Conservation (phyloP, 2,329 filamentous ascomycete species). For the Dothideomycetidae sp. region DNA sequence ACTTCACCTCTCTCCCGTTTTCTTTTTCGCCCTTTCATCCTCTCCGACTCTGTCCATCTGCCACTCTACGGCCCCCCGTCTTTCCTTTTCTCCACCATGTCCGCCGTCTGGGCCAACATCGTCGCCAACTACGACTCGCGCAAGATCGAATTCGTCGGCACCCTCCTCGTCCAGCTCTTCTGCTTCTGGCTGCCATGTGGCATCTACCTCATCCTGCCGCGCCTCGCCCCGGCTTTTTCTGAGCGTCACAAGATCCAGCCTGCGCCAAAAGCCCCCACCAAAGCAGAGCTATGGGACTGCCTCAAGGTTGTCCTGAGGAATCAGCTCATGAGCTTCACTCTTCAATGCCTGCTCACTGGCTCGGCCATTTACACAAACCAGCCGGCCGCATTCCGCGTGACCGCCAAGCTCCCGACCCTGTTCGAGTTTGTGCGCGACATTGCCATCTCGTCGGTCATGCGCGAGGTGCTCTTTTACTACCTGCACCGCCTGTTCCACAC, state of each 20-base stretch:
- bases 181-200: slow-evolving; percentile 9
- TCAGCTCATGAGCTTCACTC: not conserved
- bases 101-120: not conserved
- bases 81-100: too few relatives aligned
- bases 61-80: too few relatives aligned
- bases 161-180: not conserved
- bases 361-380: not conserved
- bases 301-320: slow-evolving; percentile 1
- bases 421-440: slow-evolving; percentile 2
- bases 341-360: not conserved
- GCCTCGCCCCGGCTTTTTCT: slow-evolving; percentile 1
- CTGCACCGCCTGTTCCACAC: slow-evolving; percentile 6
- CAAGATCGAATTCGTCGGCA: slow-evolving; percentile 6
- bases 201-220: not conserved
- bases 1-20: too few relatives aligned
- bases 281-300: slow-evolving; percentile 1
- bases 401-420: not conserved
- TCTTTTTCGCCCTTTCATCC: too few relatives aligned
- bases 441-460: not conserved
- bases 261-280: not conserved
- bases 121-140: not conserved
- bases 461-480: slow-evolving; percentile 11
- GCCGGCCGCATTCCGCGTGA: slow-evolving; percentile 4
- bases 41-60: too few relatives aligned
- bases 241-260: slow-evolving; percentile 8